Percentiles rank a stretch among this genome's conserved stretches.
Evolutionary conservation across 2,329 filamentous ascomycete genomes (phyloP).

Genomic region (Lasiodiplodia gonubiensis): DNA sequence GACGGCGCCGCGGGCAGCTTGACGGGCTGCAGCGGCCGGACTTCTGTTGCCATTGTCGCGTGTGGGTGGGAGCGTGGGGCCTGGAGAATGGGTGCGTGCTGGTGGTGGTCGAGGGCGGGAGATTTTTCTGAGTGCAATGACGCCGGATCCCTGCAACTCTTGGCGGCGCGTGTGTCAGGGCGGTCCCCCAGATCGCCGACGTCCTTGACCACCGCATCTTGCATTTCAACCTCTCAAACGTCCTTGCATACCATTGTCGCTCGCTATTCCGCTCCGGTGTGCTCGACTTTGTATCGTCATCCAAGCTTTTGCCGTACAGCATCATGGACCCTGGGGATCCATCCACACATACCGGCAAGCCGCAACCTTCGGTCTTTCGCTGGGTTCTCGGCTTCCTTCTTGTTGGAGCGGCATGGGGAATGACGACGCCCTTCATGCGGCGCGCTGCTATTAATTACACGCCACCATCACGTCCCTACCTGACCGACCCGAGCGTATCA

Average conservation of each 20-base stretch:
- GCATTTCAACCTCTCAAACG: not conserved
- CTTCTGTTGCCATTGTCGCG: constrained; percentile 77
- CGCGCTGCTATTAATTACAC: constrained; percentile 78
- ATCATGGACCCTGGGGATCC: constrained; percentile 22
- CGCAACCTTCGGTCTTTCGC: constrained; percentile 65
- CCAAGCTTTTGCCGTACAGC: not conserved
- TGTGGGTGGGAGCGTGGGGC: not conserved
- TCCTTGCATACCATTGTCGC: not conserved
- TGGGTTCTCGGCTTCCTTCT: constrained; percentile 89
- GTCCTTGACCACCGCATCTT: not conserved
- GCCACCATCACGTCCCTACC: constrained; percentile 50
- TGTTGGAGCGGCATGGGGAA: constrained; percentile 90
- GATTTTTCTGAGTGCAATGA: constrained; percentile 28
- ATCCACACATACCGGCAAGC: constrained; percentile 7
- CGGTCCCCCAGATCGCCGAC: not conserved
- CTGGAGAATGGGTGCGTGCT: not conserved
- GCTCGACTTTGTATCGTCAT: not conserved
- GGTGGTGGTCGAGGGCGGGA: constrained; percentile 18
- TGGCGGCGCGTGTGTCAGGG: constrained; percentile 10
- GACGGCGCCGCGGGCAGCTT: constrained; percentile 84
- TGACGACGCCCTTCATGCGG: constrained; percentile 89
- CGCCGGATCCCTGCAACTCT: constrained; percentile 16
- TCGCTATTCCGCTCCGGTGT: not conserved
- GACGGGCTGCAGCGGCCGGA: constrained; percentile 77
- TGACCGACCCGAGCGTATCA: constrained; percentile 43